Evolutionary conservation across 352 stramenopile species (phyloP).

Genomic region (Pythium diclinum): DNA sequence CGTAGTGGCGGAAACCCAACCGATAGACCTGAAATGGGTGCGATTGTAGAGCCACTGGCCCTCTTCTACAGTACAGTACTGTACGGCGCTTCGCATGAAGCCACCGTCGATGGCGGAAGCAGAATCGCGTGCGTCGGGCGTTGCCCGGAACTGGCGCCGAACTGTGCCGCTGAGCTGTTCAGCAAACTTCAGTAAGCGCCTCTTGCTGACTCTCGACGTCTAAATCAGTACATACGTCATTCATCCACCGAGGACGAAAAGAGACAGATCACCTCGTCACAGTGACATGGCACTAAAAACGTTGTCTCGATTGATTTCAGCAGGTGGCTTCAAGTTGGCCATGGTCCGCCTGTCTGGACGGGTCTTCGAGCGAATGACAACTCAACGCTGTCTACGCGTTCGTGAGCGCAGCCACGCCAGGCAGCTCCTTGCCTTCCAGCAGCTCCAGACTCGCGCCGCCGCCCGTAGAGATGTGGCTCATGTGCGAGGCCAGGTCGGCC

Average conservation of each 20-base stretch:
- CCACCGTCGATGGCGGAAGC: neutral
- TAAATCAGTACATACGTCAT: neutral
- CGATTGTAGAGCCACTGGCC: neutral
- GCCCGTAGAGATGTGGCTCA: constrained; percentile 98
- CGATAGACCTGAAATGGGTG: neutral
- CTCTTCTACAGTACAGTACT: too few relatives aligned
- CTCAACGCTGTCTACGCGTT: constrained; percentile 30
- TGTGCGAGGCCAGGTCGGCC: constrained; percentile 86
- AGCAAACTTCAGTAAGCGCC: neutral
- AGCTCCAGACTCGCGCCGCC: constrained; percentile 98
- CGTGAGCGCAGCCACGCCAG: constrained; percentile 95
- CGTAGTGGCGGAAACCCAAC: too few relatives aligned
- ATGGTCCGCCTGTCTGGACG: neutral
- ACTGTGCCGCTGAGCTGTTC: constrained; percentile 1
- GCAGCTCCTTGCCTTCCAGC: constrained; percentile 97
- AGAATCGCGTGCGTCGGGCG: neutral
- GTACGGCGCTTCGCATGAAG: neutral
- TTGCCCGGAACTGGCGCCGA: neutral
- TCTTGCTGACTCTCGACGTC: neutral
- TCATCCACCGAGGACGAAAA: constrained; percentile 1
- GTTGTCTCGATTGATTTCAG: neutral
- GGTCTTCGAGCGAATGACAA: neutral
- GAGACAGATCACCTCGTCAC: neutral
- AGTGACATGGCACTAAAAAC: neutral
- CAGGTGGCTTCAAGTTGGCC: neutral